Evolutionary conservation across 1,284 basidiomycete species (phyloP), one percentile per base, ranked within the genome.

Genomic region (Trametes versicolor): DNA sequence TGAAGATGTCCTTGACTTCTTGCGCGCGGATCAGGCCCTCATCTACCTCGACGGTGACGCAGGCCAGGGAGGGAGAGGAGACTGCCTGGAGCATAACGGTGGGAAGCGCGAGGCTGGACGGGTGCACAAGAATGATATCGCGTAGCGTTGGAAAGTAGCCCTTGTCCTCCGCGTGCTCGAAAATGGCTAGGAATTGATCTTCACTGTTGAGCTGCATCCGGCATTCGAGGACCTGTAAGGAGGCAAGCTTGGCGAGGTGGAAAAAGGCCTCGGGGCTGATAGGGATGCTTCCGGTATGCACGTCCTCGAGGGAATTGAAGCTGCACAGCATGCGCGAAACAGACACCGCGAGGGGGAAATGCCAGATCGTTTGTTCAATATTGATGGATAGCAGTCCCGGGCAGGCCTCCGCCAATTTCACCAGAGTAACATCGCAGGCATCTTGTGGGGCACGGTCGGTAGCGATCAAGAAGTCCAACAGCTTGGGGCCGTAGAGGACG

Each of bases 401-500:
- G 19, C 15, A 43, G 41, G n/a, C 19, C 17, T 43, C 41, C 19
- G 41, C 8, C 41, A 43, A n/a, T 17, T 19, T 43, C 41, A 19
- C 19, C 3, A 43, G 41, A 19, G 41, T 4, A n/a, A 17, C 19
- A 4, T 19, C 19, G 5, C 8, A 29, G 36, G 36, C 34, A 25
- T 49, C 23, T 29, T 21, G 27, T n/a, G 39, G 21, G 9, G 32
- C 34, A 17, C 48, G 8, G 34, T 37, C 25, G 17, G 60, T 56
- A 36, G 23, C 7, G 8, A 32, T 27, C 32, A 52, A 39, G 32
- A 27, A 32, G 21, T 50, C 41, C 0, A 1, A 19, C 17, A 62
- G 3, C 4, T n/a, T 51, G 7, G 61, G 61, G 6, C 61, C 48
- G 41, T 34, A 62, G 9, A 62, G 41, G 9, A 62, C 49, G 49